A percentile compares a stretch with the other conserved stretches of the same genome.
These are phyloP conservation scores for Lactarius hatsudake DNA, from an alignment of 768 basidiomycete genomes.

Conservation along the genomic window DNA sequence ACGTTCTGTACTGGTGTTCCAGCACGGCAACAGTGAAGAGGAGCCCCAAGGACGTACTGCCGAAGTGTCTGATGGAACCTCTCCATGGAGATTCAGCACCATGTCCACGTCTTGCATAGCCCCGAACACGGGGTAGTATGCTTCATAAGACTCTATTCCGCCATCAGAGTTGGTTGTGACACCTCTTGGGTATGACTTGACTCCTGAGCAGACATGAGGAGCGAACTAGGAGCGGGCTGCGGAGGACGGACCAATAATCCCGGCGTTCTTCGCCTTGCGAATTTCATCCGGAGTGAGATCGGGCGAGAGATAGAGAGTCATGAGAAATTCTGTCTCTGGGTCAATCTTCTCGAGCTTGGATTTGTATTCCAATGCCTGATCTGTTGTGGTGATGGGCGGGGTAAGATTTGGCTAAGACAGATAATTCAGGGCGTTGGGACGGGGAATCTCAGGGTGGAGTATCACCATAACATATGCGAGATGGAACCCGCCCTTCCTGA, in stretches of 20 bases:
- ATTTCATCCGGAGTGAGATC: conserved; percentile 90
- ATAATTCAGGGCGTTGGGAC: neutral
- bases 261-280: conserved; percentile 79
- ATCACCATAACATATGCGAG: conserved; percentile 95
- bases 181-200: conserved; percentile 96
- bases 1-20: conserved; percentile 55
- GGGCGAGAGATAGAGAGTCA: conserved; percentile 94
- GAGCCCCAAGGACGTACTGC: conserved; percentile 41
- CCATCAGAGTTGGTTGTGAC: conserved; percentile 97
- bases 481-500: conserved; percentile 82
- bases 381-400: conserved; percentile 83
- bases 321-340: conserved; percentile 78
- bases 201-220: conserved; percentile 42
- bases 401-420: conserved; percentile 77
- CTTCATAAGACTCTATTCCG: conserved; percentile 93
- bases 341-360: conserved; percentile 70
- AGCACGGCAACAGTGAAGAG: neutral
- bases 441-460: neutral
- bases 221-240: neutral
- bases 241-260: conserved; percentile 55
- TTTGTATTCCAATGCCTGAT: conserved; percentile 79
- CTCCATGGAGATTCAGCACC: conserved; percentile 96
- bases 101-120: conserved; percentile 92
- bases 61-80: conserved; percentile 83
- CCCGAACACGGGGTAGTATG: conserved; percentile 89